A percentile compares a stretch with the other conserved stretches of the same genome.
Evolutionary conservation across 768 basidiomycete species (phyloP).

Genomic region (Phaeolepiota aurea): DNA sequence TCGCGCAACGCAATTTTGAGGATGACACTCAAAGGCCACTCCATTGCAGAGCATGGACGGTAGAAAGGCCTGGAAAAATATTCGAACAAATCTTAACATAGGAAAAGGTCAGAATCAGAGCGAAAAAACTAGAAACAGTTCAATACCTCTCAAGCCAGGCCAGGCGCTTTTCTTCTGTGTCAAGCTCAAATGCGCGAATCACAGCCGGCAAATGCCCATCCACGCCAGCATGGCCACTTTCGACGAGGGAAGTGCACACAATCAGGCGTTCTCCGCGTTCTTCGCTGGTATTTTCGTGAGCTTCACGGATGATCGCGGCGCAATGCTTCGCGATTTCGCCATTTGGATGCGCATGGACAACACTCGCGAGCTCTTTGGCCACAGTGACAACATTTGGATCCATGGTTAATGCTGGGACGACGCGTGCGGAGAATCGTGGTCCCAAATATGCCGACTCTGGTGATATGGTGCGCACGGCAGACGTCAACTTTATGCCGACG

Average conservation of each 20-base stretch:
- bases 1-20: constrained; percentile 50
- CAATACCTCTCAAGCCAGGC: constrained; percentile 44
- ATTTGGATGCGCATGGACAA: constrained; percentile 37
- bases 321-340: constrained; percentile 48
- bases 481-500: constrained; percentile 49
- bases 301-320: constrained; percentile 43
- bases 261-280: constrained; percentile 41
- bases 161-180: constrained; percentile 40
- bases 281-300: constrained; percentile 38
- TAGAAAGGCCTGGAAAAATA: constrained; percentile 48
- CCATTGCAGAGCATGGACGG: constrained; percentile 46
- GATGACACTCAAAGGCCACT: constrained; percentile 53
- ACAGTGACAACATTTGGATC: constrained; percentile 43
- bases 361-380: constrained; percentile 46
- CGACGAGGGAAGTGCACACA: constrained; percentile 49
- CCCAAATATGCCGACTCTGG: constrained; percentile 49
- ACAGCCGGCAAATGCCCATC: constrained; percentile 38
- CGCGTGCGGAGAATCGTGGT: constrained; percentile 44
- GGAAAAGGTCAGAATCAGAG: no score
- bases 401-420: constrained; percentile 40
- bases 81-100: constrained; percentile 30
- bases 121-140: no score
- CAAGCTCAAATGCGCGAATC: constrained; percentile 39
- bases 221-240: constrained; percentile 40
- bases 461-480: constrained; percentile 51